Base-by-base conservation (phyloP, 768 basidiomycete species). In the Pilatotrama ljubarskyi region DNA sequence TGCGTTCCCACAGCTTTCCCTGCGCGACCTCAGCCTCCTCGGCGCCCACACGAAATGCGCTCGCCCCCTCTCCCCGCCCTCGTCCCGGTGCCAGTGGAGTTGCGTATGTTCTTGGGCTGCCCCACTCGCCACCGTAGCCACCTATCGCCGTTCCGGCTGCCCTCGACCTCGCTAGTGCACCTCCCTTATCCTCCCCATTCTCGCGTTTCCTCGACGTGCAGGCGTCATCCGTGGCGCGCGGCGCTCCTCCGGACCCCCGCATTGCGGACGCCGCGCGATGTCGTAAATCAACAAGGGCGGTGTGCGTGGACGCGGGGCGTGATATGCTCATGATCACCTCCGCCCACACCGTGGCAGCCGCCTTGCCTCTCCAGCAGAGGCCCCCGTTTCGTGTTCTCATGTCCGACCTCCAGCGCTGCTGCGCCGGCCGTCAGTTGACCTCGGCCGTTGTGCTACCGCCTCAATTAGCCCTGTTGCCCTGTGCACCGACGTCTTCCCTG, bases 341-440 rank as follows among this genome's bases (percentile, higher is more conserved):
- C 48, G 37, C 44, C 55, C 44, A 40, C 51, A 17, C 43, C 56
- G 49, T 53, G 61, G 54, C 43, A 46, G 26, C 36, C 42, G 36
- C 48, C 43, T 50, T 44, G 46, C 55, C 36, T 40, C 15, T 35
- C 55, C 42, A 26, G 50, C 50, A 41, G 52, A 14, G 40, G 40
- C 32, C 50, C 48, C 37, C 54, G 61, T 62, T 62, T 62, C 61
- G 61, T 26, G 40, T 62, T 62, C 61, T 62, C 61, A 62, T 62
- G 61, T 32, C 35, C 46, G 44, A 49, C 50, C 32, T 11, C 58
- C 59, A 38, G 48, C 59, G 35, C 46, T 48, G 48, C 59, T 54
- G 59, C 52, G 59, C 52, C 46, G n/a, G 40, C 32, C 36, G 52
- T 61, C 59, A 61, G 48, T 61, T 61, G 59, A 61, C 59, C 59